Conservation (phyloP, 345 rosid genomes). For the Populus euphratica region DNA sequence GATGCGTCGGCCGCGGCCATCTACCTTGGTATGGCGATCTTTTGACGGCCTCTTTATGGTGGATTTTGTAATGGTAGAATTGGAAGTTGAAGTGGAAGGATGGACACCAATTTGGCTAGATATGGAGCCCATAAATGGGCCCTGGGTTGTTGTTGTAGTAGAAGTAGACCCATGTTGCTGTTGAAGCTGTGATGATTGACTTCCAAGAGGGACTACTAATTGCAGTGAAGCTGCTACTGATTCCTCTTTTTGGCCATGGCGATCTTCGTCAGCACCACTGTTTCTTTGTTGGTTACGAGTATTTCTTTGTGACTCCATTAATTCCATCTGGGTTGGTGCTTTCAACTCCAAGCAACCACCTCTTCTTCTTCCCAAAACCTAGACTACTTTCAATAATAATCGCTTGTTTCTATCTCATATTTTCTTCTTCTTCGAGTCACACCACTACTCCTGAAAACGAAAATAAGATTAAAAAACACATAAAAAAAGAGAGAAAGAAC, state of each 20-base stretch:
- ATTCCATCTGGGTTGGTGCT: slow-evolving; percentile 5
- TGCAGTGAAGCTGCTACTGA: slow-evolving; percentile 30
- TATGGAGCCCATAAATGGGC: slow-evolving; percentile 50
- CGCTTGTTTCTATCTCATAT: not conserved
- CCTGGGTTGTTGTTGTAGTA: slow-evolving; percentile 12
- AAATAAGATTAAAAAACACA: not conserved
- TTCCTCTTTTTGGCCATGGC: slow-evolving; percentile 37
- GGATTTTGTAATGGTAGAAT: slow-evolving; percentile 29
- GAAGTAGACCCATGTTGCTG: slow-evolving; percentile 29
- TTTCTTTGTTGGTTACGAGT: slow-evolving; percentile 11
- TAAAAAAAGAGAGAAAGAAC: not conserved
- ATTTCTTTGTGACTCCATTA: slow-evolving; percentile 33
- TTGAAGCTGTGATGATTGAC: slow-evolving; percentile 25
- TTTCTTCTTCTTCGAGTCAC: slow-evolving; percentile 1
- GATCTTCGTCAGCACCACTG: slow-evolving; percentile 5
- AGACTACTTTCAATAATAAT: not conserved
- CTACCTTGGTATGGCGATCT: slow-evolving; percentile 83
- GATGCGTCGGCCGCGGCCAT: slow-evolving; percentile 80
- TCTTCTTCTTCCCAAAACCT: not conserved
- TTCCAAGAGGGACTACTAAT: slow-evolving; percentile 17
- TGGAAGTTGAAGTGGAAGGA: slow-evolving; percentile 10
- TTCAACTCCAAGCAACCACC: not conserved
- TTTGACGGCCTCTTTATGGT: slow-evolving; percentile 54
- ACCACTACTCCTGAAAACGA: not conserved
- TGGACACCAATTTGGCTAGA: slow-evolving; percentile 26